Evolutionary conservation across 1,139 yeast species (phyloP), one percentile per base, ranked within the genome.

Genomic region (Eremothecium gossypii): DNA sequence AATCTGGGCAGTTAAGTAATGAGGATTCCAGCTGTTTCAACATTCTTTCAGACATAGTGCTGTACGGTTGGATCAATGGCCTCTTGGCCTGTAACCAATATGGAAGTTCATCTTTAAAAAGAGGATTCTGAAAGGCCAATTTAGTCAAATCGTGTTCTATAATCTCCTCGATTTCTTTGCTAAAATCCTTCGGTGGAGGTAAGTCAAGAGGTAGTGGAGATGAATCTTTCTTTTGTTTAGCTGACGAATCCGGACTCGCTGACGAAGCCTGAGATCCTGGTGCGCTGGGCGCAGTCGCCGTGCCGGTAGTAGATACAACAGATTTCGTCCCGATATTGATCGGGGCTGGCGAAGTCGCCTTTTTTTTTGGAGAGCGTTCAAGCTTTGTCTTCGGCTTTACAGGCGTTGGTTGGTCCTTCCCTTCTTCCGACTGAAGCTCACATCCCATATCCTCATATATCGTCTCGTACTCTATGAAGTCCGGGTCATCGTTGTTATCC

Each of bases 401-500:
- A 17, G 45, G 46, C 10, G 41, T 41, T 10, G 44, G 41, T 7
- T 35, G 41, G 27, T 43, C 45, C 32, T 47, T 53, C 8, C 40
- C 44, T 9, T 50, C 54, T 4, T 68, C 68, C 49, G 66, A 67
- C 45, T 69, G 70, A 35, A 67, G 65, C 41, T 70, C 74, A 44
- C 72, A 73, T 42, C 84, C 91, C 50, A 91, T 73, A 45, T 79
- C 87, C 52, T 91, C 97, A 60, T 91, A 91, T 49, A 91, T 78
- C 30, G 87, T 91, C 54, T 91, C 97, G 62, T 91, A 95, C 58
- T 91, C 97, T 20, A 91, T 84, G 62, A 87, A 93, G 56, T 89
- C 96, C n/a, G 81, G 95, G 45, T 87, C 96, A 64, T 84, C 94
- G 58, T 91, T 93, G 49, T 91, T 84, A 49, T 91, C 97, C 36